Percentiles rank a stretch among this genome's conserved stretches.
Evolutionary conservation across 108 stramenopile species (phyloP).

Genomic region (Licmophora abbreviata): DNA sequence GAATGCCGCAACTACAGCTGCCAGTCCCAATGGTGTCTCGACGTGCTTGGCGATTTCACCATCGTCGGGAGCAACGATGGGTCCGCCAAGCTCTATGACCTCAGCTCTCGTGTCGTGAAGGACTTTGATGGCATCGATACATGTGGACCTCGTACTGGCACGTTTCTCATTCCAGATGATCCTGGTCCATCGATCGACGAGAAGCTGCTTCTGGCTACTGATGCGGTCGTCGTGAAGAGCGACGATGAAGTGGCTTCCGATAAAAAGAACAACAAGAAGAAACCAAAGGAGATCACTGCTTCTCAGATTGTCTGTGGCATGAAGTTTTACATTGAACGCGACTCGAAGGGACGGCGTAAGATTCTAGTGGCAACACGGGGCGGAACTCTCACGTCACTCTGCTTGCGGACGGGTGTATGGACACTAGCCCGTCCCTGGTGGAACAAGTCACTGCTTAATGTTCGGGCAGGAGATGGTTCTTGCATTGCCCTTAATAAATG

Average conservation of each 20-base stretch:
- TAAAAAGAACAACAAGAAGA: conserved; percentile 26
- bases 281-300: conserved; percentile 20
- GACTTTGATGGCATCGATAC: conserved; percentile 13
- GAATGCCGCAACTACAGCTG: conserved; percentile 25
- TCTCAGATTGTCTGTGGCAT: conserved; percentile 50
- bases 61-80: conserved; percentile 66
- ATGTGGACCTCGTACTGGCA: conserved; percentile 7
- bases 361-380: conserved; percentile 46
- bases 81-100: conserved; percentile 34
- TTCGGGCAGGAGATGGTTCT: conserved; percentile 37
- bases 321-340: conserved; percentile 25
- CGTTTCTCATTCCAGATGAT: too few relatives aligned
- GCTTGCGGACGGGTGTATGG: conserved; percentile 28
- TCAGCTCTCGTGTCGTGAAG: too few relatives aligned
- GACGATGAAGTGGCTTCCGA: neutral
- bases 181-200: neutral
- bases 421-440: conserved; percentile 31
- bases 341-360: conserved; percentile 1
- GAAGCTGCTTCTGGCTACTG: neutral
- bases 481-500: conserved; percentile 36
- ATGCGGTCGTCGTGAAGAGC: neutral
- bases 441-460: conserved; percentile 9
- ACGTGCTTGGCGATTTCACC: conserved; percentile 16
- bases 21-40: conserved; percentile 49
- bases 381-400: conserved; percentile 35